These are phyloP conservation scores for Panicum virgatum DNA, from an alignment of 202 grass and related monocot species.

Conservation along the genomic window DNA sequence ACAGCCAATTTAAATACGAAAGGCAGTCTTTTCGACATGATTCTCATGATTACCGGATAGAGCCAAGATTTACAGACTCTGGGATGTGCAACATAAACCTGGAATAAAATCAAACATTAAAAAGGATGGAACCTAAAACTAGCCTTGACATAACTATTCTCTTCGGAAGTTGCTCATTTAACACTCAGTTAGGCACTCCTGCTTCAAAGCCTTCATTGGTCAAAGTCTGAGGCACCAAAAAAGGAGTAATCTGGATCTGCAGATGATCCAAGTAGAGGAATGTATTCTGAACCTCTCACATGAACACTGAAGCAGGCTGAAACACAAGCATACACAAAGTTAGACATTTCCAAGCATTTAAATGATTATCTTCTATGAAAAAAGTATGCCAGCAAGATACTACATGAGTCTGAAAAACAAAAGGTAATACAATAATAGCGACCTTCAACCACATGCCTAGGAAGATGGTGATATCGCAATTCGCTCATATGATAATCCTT, in stretches of 20 bases:
- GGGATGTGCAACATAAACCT: neutral
- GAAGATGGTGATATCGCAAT: neutral
- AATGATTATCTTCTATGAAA: neutral
- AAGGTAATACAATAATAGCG: neutral
- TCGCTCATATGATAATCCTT: neutral
- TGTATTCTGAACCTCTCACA: slow-evolving; percentile 95
- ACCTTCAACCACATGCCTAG: neutral
- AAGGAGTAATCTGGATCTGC: slow-evolving; percentile 68
- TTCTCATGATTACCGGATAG: neutral
- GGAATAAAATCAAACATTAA: neutral
- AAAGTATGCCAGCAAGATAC: neutral
- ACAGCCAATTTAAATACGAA: neutral
- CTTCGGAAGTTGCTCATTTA: neutral
- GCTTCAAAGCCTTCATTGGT: slow-evolving; percentile 50
- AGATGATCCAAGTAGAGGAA: slow-evolving; percentile 73
- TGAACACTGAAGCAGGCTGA: slow-evolving; percentile 97
- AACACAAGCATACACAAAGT: slow-evolving; percentile 29
- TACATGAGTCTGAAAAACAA: neutral
- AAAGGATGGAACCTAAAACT: slow-evolving; percentile 6
- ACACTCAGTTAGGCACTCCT: neutral
- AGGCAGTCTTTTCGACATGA: neutral
- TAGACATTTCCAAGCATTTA: neutral
- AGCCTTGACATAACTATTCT: neutral
- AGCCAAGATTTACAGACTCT: slow-evolving; percentile 30
- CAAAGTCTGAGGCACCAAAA: slow-evolving; percentile 53